Conservation (phyloP, 78 protist genomes). For the Dictyostelium firmibasis region DNA sequence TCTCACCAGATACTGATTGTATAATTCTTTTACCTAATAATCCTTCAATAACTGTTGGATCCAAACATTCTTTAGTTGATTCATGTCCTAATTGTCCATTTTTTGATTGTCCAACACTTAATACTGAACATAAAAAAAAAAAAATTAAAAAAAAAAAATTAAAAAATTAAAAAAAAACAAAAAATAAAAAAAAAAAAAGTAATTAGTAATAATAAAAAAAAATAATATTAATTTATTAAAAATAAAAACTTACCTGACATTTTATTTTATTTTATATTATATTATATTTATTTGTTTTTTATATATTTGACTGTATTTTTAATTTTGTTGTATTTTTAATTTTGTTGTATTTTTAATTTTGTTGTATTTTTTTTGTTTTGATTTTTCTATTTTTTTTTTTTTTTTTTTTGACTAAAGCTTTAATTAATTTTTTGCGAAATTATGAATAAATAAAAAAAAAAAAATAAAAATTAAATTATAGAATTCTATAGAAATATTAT, state of each 20-base stretch:
- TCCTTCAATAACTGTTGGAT: slow-evolving; percentile 59
- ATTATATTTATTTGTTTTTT: neutral
- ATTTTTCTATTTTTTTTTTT: neutral
- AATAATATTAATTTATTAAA: no score
- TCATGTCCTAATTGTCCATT: slow-evolving; percentile 63
- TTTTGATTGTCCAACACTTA: slow-evolving; percentile 49
- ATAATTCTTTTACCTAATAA: slow-evolving; percentile 69
- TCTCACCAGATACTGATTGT: slow-evolving; percentile 50
- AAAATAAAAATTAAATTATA: neutral
- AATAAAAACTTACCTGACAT: neutral
- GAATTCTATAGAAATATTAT: neutral
- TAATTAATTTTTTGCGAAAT: neutral
- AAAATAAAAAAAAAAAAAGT: slow-evolving; percentile 25
- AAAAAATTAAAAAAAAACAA: neutral
- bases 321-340: neutral
- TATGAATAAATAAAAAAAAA: neutral
- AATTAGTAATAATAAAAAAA: neutral
- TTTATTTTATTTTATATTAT: neutral
- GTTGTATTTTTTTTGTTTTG: neutral
- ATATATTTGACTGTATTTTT: neutral
- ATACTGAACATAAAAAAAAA: neutral
- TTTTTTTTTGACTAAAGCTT: neutral
- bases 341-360: neutral
- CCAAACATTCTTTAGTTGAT: slow-evolving; percentile 43
- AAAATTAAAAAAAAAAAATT: neutral